phyloP scores from a whole-genome alignment of 2,329 filamentous ascomycete species.

The Iodosphaeria phyllophila region DNA sequence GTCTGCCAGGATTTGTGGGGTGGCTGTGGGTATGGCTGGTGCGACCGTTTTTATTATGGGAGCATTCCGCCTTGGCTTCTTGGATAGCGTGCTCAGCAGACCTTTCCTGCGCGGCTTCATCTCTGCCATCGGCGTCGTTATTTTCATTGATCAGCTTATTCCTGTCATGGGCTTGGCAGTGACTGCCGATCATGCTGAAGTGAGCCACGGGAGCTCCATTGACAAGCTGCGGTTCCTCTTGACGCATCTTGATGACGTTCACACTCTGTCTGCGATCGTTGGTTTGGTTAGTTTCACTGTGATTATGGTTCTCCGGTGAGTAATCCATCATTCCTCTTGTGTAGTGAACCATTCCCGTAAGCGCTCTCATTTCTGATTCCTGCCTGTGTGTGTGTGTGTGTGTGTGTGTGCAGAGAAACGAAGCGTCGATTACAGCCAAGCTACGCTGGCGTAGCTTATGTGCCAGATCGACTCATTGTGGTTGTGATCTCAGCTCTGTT shows the following conservation, averaged over 20 bases:
- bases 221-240: constrained; percentile 73
- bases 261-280: constrained; percentile 58
- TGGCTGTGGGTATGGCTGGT: constrained; percentile 75
- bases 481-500: constrained; percentile 72
- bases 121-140: constrained; percentile 90
- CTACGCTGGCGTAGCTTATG: constrained; percentile 64
- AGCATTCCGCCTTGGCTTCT: constrained; percentile 67
- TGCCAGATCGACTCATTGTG: constrained; percentile 81
- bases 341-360: not conserved
- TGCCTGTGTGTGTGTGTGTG: too few relatives aligned
- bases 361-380: constrained; percentile 3
- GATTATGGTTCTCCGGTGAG: constrained; percentile 78
- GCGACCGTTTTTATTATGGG: constrained; percentile 79
- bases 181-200: constrained; percentile 39
- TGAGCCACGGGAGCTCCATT: constrained; percentile 68
- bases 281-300: constrained; percentile 64
- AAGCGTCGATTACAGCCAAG: constrained; percentile 67
- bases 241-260: constrained; percentile 43
- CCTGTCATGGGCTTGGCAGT: constrained; percentile 67
- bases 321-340: constrained; percentile 1
- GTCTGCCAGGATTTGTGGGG: constrained; percentile 70
- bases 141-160: constrained; percentile 85
- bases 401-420: constrained; percentile 42
- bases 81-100: constrained; percentile 84
- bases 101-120: constrained; percentile 93